phyloP scores from a whole-genome alignment of 192 early-diverging fungal genomes.

The Entomortierella beljakovae region DNA sequence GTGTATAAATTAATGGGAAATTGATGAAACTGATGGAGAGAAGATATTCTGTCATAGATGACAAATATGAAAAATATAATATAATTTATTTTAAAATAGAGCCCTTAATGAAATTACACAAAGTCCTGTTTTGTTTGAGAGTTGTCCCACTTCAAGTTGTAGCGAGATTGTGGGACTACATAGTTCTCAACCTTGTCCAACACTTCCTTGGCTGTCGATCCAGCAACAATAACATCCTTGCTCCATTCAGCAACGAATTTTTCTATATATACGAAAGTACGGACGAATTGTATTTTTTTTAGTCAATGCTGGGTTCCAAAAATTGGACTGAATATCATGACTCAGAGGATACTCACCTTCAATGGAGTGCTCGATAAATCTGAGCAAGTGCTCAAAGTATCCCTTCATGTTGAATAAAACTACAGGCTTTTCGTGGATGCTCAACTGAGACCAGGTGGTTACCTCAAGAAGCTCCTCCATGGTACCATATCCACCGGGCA shows the following conservation, averaged over 20 bases:
- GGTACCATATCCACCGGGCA: slow-evolving; percentile 91
- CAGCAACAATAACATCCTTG: slow-evolving; percentile 64
- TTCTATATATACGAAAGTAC: slow-evolving; percentile 37
- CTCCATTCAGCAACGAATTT: slow-evolving; percentile 72
- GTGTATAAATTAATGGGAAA: not conserved
- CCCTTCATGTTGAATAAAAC: slow-evolving; percentile 81
- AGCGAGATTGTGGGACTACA: slow-evolving; percentile 57
- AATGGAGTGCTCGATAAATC: slow-evolving; percentile 72
- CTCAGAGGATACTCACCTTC: slow-evolving; percentile 44
- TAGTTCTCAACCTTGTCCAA: slow-evolving; percentile 66
- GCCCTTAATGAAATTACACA: slow-evolving; percentile 14
- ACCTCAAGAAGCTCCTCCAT: slow-evolving; percentile 91
- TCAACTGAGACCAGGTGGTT: slow-evolving; percentile 82
- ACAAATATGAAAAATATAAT: not conserved
- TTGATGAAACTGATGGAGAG: not conserved
- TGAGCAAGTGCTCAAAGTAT: slow-evolving; percentile 77
- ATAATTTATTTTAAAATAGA: not conserved
- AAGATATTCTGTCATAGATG: slow-evolving; percentile 4
- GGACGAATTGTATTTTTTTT: no score
- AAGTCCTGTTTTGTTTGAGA: slow-evolving; percentile 25
- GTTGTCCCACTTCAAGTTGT: slow-evolving; percentile 63
- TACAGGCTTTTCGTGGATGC: slow-evolving; percentile 86
- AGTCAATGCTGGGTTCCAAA: slow-evolving; percentile 2
- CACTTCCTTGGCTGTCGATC: slow-evolving; percentile 69
- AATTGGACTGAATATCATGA: not conserved